These are phyloP conservation scores for Pythium chondricola DNA, from an alignment of 352 stramenopile genomes.

Conservation along the genomic window DNA sequence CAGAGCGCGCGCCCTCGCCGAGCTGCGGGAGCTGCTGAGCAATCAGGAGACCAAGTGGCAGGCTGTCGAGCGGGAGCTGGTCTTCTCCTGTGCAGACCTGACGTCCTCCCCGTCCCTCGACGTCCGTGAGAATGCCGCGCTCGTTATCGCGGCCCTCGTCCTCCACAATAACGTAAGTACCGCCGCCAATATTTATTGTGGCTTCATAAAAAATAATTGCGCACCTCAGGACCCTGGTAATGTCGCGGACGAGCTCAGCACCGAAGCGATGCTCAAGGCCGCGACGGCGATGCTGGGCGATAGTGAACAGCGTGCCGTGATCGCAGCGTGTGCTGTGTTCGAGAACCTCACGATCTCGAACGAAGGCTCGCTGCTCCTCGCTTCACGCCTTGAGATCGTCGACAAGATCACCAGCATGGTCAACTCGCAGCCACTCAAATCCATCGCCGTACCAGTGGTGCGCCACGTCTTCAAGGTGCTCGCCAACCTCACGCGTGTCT, in stretches of 20 bases:
- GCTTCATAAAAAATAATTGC: not conserved
- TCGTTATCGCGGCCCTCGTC: slow-evolving; percentile 46
- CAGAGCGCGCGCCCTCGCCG: slow-evolving; percentile 34
- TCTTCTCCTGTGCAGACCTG: slow-evolving; percentile 50
- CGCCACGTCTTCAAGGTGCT: slow-evolving; percentile 32
- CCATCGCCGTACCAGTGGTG: slow-evolving; percentile 29
- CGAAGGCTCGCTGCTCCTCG: slow-evolving; percentile 41
- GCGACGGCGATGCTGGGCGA: slow-evolving; percentile 37
- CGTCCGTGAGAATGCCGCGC: slow-evolving; percentile 38
- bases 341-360: slow-evolving; percentile 53
- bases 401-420: slow-evolving; percentile 37
- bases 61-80: slow-evolving; percentile 37
- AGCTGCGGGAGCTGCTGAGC: slow-evolving; percentile 48
- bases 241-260: slow-evolving; percentile 32
- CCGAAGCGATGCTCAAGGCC: slow-evolving; percentile 44
- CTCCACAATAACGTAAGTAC: slow-evolving; percentile 39
- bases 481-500: slow-evolving; percentile 49
- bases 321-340: slow-evolving; percentile 42
- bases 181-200: not conserved
- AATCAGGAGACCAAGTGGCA: slow-evolving; percentile 54
- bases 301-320: slow-evolving; percentile 34
- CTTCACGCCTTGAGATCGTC: slow-evolving; percentile 31
- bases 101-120: slow-evolving; percentile 29
- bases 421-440: slow-evolving; percentile 35
- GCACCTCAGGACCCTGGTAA: slow-evolving; percentile 3